Conservation (phyloP, 2,329 filamentous ascomycete genomes). For the Phialocephala subalpina region DNA sequence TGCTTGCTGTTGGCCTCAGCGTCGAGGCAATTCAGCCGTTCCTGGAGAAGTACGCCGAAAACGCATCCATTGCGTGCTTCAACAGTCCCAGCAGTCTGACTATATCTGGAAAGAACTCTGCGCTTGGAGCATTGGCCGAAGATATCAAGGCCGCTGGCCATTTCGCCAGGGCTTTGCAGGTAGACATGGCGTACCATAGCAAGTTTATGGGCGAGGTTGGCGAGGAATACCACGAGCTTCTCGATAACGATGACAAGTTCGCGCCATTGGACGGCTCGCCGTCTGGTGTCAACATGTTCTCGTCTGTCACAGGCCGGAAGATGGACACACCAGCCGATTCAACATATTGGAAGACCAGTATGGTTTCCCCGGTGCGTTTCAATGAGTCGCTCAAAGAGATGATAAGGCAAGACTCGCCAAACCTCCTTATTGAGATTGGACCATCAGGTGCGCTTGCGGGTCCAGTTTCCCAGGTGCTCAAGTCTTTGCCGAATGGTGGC, state of each 20-base stretch:
- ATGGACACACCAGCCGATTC: slow-evolving; percentile 33
- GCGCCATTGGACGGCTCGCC: too few species aligned
- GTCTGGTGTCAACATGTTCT: too few species aligned
- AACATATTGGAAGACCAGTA: slow-evolving; percentile 54
- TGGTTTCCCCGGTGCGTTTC: slow-evolving; percentile 42
- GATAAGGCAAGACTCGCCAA: too few species aligned
- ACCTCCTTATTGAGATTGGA: slow-evolving; percentile 43
- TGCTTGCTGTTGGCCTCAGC: slow-evolving; percentile 58
- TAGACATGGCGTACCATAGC: too few species aligned
- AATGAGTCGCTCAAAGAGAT: slow-evolving; percentile 1
- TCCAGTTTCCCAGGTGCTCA: slow-evolving; percentile 40
- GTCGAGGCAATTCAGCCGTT: too few species aligned
- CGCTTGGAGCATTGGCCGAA: slow-evolving; percentile 18
- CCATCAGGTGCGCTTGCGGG: slow-evolving; percentile 45
- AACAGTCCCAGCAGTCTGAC: slow-evolving; percentile 38
- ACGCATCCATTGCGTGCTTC: slow-evolving; percentile 43
- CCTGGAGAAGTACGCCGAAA: slow-evolving; percentile 28
- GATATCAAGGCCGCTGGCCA: background rate
- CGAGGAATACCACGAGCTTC: too few species aligned
- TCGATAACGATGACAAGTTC: too few species aligned
- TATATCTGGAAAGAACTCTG: slow-evolving; percentile 29
- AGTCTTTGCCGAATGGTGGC: slow-evolving; percentile 47
- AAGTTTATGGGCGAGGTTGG: too few species aligned
- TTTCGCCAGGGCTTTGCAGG: slow-evolving; percentile 34
- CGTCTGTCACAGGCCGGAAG: too few species aligned